phyloP scores from a whole-genome alignment of 1,139 yeast genomes.

The Scheffersomyces lignicola region DNA sequence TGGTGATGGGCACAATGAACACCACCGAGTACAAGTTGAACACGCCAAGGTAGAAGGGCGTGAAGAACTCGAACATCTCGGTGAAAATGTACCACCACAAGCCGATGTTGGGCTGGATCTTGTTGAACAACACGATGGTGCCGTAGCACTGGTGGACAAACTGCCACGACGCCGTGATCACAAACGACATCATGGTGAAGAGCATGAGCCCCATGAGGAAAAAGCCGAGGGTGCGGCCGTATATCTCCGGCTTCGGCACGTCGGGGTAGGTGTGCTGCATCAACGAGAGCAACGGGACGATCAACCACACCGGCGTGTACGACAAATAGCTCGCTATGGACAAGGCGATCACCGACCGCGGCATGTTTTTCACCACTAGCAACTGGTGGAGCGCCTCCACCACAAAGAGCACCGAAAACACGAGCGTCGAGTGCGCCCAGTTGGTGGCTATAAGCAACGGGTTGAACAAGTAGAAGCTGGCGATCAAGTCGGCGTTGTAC shows the following conservation, averaged over 20 bases:
- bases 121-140: constrained; percentile 58
- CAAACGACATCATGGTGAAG: constrained; percentile 35
- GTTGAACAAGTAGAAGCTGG: constrained; percentile 70
- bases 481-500: constrained; percentile 46
- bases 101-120: constrained; percentile 83
- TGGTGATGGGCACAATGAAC: constrained; percentile 71
- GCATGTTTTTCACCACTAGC: constrained; percentile 36
- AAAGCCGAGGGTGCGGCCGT: constrained; percentile 23
- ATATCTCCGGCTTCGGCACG: constrained; percentile 14
- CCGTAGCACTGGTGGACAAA: constrained; percentile 66
- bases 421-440: constrained; percentile 66
- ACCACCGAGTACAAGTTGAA: constrained; percentile 76
- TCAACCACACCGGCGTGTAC: constrained; percentile 56
- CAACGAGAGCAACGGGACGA: constrained; percentile 54
- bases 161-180: constrained; percentile 34
- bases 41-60: constrained; percentile 77
- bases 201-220: constrained; percentile 27
- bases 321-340: constrained; percentile 68
- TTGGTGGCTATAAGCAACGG: constrained; percentile 74
- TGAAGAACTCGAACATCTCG: constrained; percentile 89
- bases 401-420: constrained; percentile 60
- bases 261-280: constrained; percentile 22
- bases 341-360: constrained; percentile 52
- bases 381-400: constrained; percentile 52
- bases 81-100: constrained; percentile 98